Evolutionary conservation across 108 stramenopile species (phyloP).

Genomic region (Mayamaea pseudoterrestris): DNA sequence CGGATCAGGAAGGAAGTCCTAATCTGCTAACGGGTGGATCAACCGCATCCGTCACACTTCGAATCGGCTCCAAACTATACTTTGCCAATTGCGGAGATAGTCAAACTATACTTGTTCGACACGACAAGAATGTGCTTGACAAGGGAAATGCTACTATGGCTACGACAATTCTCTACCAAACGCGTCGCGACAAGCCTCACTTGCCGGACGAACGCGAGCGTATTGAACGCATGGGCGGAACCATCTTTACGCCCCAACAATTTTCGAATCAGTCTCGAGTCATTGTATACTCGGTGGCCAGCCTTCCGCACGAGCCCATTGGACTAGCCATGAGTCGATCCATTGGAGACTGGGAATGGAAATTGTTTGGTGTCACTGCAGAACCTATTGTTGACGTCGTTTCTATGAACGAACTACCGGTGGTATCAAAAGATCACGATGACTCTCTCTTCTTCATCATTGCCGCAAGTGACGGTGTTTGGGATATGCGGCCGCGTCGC

Average conservation of each 20-base stretch:
- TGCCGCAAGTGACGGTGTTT: conserved; percentile 61
- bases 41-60: conserved; percentile 43
- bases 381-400: conserved; percentile 49
- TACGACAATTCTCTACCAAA: conserved; percentile 12
- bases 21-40: conserved; percentile 34
- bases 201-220: conserved; percentile 43
- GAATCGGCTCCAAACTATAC: conserved; percentile 36
- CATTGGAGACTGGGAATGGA: conserved; percentile 63
- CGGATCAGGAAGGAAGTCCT: conserved; percentile 26
- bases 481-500: conserved; percentile 33
- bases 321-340: conserved; percentile 59
- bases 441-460: conserved; percentile 35
- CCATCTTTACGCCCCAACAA: conserved; percentile 32
- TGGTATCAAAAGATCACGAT: conserved; percentile 2
- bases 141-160: neutral
- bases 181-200: conserved; percentile 41
- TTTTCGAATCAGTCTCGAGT: conserved; percentile 32
- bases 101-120: conserved; percentile 34
- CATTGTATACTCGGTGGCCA: conserved; percentile 19
- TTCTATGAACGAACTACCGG: conserved; percentile 20
- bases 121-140: conserved; percentile 9
- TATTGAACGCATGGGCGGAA: conserved; percentile 48
- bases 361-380: conserved; percentile 46
- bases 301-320: conserved; percentile 27
- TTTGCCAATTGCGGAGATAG: conserved; percentile 67